phyloP scores from a whole-genome alignment of 768 basidiomycete genomes.

The Lactifluus echinatus region DNA sequence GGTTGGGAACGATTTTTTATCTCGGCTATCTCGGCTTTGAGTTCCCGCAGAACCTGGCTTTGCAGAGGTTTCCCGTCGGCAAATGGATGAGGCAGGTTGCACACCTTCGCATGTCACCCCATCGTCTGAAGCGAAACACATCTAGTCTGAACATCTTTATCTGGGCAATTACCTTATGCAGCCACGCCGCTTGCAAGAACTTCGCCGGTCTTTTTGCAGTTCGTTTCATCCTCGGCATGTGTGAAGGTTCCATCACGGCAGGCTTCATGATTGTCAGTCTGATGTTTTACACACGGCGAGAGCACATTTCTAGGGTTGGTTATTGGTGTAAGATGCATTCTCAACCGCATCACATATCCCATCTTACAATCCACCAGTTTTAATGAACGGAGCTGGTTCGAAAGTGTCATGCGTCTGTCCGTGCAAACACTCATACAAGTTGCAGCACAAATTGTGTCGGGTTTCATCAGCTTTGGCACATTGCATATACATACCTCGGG shows the following conservation, averaged over 20 bases:
- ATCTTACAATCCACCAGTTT: slow-evolving; percentile 33
- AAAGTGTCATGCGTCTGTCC: not conserved
- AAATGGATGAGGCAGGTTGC: slow-evolving; percentile 66
- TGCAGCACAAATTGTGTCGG: slow-evolving; percentile 59
- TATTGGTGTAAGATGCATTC: slow-evolving; percentile 56
- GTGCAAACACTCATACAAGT: not conserved
- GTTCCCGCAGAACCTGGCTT: slow-evolving; percentile 63
- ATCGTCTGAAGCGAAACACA: not conserved
- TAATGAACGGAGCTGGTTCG: slow-evolving; percentile 68
- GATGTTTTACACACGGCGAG: slow-evolving; percentile 70
- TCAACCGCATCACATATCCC: not conserved
- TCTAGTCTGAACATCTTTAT: slow-evolving; percentile 53
- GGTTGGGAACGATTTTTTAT: slow-evolving; percentile 73
- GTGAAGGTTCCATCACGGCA: slow-evolving; percentile 64
- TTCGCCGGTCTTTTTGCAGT: slow-evolving; percentile 58
- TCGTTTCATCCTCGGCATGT: slow-evolving; percentile 59
- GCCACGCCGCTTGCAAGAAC: slow-evolving; percentile 63
- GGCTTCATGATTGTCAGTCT: slow-evolving; percentile 70
- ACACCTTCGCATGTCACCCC: not conserved
- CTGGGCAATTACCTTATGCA: slow-evolving; percentile 53
- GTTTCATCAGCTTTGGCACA: slow-evolving; percentile 59
- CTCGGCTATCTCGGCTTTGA: slow-evolving; percentile 62
- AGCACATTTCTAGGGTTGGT: slow-evolving; percentile 60
- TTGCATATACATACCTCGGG: slow-evolving; percentile 48
- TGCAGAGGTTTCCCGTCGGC: slow-evolving; percentile 67